Evolutionary conservation across 2,329 filamentous ascomycete genomes (phyloP), one percentile per base, ranked within the genome.

Genomic region (Dactylella cylindrospora): DNA sequence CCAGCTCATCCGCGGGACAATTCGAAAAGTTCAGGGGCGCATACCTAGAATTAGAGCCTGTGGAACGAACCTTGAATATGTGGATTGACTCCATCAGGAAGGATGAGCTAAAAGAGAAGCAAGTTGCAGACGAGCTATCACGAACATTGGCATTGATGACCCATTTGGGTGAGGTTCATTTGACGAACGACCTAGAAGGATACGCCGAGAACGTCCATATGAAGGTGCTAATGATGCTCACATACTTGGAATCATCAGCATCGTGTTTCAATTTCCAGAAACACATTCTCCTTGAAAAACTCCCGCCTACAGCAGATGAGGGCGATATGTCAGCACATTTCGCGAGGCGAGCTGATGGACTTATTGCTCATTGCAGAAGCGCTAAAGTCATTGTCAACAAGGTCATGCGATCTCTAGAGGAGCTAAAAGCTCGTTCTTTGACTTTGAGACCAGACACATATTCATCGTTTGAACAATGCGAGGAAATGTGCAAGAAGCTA

Each of bases 51-150:
- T 77, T 97, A 44, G 88, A 95, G 71, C 89, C 90, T 0, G 88
- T 97, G 8, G 93, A 98, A 74, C 81, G 90, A 54, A 87, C 88
- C 0, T 75, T 97, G 43, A 95, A 95, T 70, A 81, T 80, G 51
- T 95, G 90, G 82, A 87, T 97, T 53, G 90, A 96, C 66, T 83
- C 83, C 4, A 72, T 96, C 50, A 84, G 89, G 66, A 84, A 83
- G 46, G 90, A 95, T 67, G 90, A 95, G 52, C 76, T 97, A 41
- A 90, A 90, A 73, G 86, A 91, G 73, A 83, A 85, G 71, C 85
- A 88, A 68, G 90, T 90, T 70, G 84, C 87, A 0, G 82, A 82
- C 19, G 88, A 95, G 70, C 77, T 97, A 36, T 59, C 52, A 13
- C 45, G 86, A 49, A 91, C 88, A 5, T 87, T 94, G 67, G 86